Conservation (phyloP, 2,329 filamentous ascomycete genomes). For the Hypoxylon sp. region DNA sequence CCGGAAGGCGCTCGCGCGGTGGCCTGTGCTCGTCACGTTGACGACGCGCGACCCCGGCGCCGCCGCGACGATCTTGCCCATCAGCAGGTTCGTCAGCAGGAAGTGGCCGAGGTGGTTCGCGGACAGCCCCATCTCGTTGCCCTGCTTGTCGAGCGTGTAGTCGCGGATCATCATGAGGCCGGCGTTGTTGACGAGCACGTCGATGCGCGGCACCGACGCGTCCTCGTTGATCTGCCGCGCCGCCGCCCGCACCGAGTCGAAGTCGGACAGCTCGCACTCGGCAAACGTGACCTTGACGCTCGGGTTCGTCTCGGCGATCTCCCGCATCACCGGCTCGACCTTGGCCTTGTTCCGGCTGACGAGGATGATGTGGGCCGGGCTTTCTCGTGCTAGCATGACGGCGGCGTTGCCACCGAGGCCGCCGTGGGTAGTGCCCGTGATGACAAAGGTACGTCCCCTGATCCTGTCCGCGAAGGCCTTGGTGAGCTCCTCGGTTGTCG, state of each 20-base stretch:
- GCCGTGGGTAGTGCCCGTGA: slow-evolving; percentile 27
- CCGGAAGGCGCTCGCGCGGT: slow-evolving; percentile 52
- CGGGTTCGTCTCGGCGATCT: slow-evolving; percentile 25
- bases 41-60: slow-evolving; percentile 47
- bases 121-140: slow-evolving; percentile 27
- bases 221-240: slow-evolving; percentile 26
- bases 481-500: slow-evolving; percentile 15
- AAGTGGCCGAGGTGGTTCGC: slow-evolving; percentile 36
- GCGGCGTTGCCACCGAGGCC: slow-evolving; percentile 24
- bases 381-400: slow-evolving; percentile 15
- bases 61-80: slow-evolving; percentile 24
- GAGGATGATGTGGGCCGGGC: slow-evolving; percentile 28
- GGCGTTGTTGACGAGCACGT: slow-evolving; percentile 33
- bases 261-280: slow-evolving; percentile 29
- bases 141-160: slow-evolving; percentile 34
- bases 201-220: slow-evolving; percentile 20
- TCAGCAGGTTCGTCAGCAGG: slow-evolving; percentile 33
- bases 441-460: slow-evolving; percentile 35
- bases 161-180: slow-evolving; percentile 26
- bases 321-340: slow-evolving; percentile 30
- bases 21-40: slow-evolving; percentile 54
- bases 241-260: slow-evolving; percentile 28
- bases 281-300: slow-evolving; percentile 28
- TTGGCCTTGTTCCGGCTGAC: slow-evolving; percentile 27
- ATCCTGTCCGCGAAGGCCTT: slow-evolving; percentile 23